A percentile compares a stretch with the other conserved stretches of the same genome.
Conservation (phyloP, 148 eudicot genomes). For the Chenopodium formosanum region DNA sequence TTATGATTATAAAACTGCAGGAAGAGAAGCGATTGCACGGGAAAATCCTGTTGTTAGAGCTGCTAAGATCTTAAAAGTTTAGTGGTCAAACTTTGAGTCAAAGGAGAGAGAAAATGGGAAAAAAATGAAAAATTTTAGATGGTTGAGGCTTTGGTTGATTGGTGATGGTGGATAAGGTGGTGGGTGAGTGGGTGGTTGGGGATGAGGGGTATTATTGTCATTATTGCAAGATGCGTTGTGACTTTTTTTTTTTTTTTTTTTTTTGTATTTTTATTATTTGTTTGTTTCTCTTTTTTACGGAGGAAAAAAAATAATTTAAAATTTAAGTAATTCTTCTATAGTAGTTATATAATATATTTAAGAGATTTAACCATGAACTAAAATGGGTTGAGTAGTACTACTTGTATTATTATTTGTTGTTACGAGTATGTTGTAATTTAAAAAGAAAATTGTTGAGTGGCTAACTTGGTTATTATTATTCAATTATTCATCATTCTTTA, state of each 20-base stretch:
- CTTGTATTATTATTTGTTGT: background rate
- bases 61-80: constrained; percentile 71
- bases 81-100: background rate
- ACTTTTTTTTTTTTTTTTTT: constrained; percentile 26
- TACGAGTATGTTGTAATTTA: constrained; percentile 2
- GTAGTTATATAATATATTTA: background rate
- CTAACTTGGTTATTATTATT: background rate
- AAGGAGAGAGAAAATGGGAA: background rate
- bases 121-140: background rate
- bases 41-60: constrained; percentile 77
- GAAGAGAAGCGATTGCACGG: constrained; percentile 61
- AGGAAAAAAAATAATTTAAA: constrained; percentile 7
- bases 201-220: constrained; percentile 49
- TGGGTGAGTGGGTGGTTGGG: constrained; percentile 21
- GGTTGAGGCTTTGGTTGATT: background rate
- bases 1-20: constrained; percentile 75
- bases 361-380: background rate
- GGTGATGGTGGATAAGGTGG: constrained; percentile 8
- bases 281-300: constrained; percentile 10
- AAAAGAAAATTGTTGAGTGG: background rate
- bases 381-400: background rate
- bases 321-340: background rate
- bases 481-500: background rate
- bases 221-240: constrained; percentile 32
- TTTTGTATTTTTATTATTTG: constrained; percentile 22